These are phyloP conservation scores for Mycena chlorophos DNA, from an alignment of 768 basidiomycete genomes.

Conservation along the genomic window DNA sequence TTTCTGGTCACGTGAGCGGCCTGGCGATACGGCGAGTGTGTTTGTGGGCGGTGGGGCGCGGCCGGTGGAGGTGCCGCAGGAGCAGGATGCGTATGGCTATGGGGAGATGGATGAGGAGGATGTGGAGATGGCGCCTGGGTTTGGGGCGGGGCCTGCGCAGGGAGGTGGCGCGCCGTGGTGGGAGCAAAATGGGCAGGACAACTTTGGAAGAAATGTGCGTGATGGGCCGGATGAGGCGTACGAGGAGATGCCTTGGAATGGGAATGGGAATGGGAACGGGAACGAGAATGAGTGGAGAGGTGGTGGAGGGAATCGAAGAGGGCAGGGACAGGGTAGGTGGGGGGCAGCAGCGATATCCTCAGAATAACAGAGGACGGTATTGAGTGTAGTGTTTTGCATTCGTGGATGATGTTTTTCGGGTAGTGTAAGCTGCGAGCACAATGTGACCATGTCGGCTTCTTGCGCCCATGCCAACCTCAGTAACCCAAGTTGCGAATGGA, in stretches of 20 bases:
- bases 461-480: too few relatives aligned
- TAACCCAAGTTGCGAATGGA: too few relatives aligned
- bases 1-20: slow-evolving; percentile 95
- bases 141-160: slow-evolving; percentile 44
- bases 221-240: background rate
- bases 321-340: background rate
- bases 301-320: background rate
- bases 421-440: too few relatives aligned
- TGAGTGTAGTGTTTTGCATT: background rate
- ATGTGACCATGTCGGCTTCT: too few relatives aligned
- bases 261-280: background rate
- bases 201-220: slow-evolving; percentile 17
- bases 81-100: slow-evolving; percentile 9
- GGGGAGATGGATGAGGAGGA: slow-evolving; percentile 72
- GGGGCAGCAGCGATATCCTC: background rate
- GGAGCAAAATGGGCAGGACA: slow-evolving; percentile 43
- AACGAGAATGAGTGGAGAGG: background rate
- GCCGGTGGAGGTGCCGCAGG: slow-evolving; percentile 67
- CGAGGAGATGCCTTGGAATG: background rate
- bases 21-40: slow-evolving; percentile 76
- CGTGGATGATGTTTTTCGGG: background rate
- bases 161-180: slow-evolving; percentile 45
- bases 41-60: slow-evolving; percentile 84
- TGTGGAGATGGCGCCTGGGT: slow-evolving; percentile 73
- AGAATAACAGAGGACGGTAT: background rate